Evolutionary conservation across 2,329 filamentous ascomycete species (phyloP).

Genomic region (Chaetothyriales sp.): DNA sequence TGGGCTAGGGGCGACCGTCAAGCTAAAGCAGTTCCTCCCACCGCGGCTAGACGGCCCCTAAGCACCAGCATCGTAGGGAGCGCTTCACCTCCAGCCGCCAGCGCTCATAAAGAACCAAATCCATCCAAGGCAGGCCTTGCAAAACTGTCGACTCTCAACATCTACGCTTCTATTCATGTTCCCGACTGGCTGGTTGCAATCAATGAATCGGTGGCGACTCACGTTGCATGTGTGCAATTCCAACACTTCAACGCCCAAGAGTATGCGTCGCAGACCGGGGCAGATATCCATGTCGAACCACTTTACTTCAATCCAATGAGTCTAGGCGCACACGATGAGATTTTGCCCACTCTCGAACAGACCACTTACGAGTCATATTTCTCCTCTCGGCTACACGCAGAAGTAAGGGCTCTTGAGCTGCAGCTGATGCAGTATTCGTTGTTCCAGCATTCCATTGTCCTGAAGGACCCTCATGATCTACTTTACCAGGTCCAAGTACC

Average conservation of each 20-base stretch:
- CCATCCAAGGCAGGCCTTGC: not conserved
- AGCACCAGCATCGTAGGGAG: not conserved
- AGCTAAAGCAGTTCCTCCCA: not conserved
- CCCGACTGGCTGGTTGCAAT: conserved; percentile 18
- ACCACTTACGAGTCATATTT: conserved; percentile 17
- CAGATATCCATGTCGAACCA: conserved; percentile 4
- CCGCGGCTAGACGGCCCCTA: not conserved
- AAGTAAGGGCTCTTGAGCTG: conserved; percentile 13
- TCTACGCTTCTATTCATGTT: conserved; percentile 18
- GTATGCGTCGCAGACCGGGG: conserved; percentile 17
- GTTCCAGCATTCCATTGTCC: conserved; percentile 12
- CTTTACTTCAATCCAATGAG: conserved; percentile 10
- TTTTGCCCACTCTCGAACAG: conserved; percentile 3
- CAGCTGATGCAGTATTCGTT: conserved; percentile 13
- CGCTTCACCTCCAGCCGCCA: not conserved
- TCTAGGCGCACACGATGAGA: conserved; percentile 6
- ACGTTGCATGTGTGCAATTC: conserved; percentile 7
- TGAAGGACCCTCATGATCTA: conserved; percentile 4
- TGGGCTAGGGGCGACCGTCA: not conserved
- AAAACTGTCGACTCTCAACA: conserved; percentile 7
- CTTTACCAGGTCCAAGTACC: conserved; percentile 18
- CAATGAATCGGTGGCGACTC: conserved; percentile 18
- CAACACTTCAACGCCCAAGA: conserved; percentile 14
- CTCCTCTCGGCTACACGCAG: conserved; percentile 17
- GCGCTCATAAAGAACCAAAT: not conserved